Conservation (phyloP, 805 yeast species). For the Jamesozyma spencerorum region DNA sequence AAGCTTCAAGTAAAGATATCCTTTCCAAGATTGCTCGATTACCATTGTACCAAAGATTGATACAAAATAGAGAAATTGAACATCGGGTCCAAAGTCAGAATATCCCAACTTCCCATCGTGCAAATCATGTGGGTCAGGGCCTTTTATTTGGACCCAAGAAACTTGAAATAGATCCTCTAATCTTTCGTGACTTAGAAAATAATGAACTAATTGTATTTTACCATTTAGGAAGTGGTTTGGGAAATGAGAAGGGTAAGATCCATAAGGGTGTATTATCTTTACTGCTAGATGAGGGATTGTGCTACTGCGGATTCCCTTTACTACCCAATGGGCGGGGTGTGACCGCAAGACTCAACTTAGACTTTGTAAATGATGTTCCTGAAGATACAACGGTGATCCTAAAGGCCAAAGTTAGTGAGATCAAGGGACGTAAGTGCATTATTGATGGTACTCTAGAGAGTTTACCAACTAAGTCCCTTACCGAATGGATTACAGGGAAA, state of each 20-base stretch:
- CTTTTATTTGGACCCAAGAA: conserved; percentile 57
- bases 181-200: conserved; percentile 42
- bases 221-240: conserved; percentile 57
- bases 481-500: conserved; percentile 1
- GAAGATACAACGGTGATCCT: conserved; percentile 60
- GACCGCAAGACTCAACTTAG: conserved; percentile 65
- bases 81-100: conserved; percentile 33
- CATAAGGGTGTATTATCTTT: conserved; percentile 79
- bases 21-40: conserved; percentile 18
- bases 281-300: conserved; percentile 73
- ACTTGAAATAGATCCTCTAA: conserved; percentile 67
- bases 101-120: conserved; percentile 50
- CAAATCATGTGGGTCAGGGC: conserved; percentile 64
- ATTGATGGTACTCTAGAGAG: conserved; percentile 60
- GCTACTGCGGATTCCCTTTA: conserved; percentile 74
- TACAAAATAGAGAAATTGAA: conserved; percentile 9
- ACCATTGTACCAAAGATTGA: conserved; percentile 16
- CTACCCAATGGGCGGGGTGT: conserved; percentile 81
- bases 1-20: conserved; percentile 12
- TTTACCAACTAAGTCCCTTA: conserved; percentile 8
- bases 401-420: conserved; percentile 53
- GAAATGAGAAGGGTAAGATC: conserved; percentile 62
- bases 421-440: conserved; percentile 72
- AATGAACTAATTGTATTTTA: conserved; percentile 55
- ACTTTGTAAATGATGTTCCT: conserved; percentile 41